These are phyloP conservation scores for Macrolepiota dolichaula DNA, from an alignment of 768 basidiomycete species.

Conservation along the genomic window DNA sequence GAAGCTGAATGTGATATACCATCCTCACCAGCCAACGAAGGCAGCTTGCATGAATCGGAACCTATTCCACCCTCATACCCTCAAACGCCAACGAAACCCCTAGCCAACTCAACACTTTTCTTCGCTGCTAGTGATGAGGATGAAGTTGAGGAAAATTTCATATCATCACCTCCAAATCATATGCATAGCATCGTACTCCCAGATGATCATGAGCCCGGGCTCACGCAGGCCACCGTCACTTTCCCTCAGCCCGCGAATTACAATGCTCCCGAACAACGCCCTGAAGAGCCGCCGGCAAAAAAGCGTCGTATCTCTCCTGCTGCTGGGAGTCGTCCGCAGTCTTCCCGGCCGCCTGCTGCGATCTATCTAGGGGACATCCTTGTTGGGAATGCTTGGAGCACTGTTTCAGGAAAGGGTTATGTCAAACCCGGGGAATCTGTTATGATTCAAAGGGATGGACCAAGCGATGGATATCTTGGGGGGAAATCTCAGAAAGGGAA, in stretches of 20 bases:
- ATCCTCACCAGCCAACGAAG: conserved; percentile 5
- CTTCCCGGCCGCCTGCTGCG: conserved; percentile 18
- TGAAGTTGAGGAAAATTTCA: conserved; percentile 18
- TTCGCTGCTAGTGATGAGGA: conserved; percentile 27
- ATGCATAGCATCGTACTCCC: conserved; percentile 10
- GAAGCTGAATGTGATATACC: conserved; percentile 38
- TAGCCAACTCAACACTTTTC: conserved; percentile 19
- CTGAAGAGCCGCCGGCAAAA: conserved; percentile 55
- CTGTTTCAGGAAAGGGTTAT: conserved; percentile 69
- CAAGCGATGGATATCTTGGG: conserved; percentile 30
- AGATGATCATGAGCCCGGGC: conserved; percentile 30
- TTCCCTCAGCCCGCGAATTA: conserved; percentile 26
- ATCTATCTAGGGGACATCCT: conserved; percentile 67
- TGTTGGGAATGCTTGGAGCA: conserved; percentile 76
- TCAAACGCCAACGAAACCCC: conserved; percentile 16
- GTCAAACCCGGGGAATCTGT: conserved; percentile 62
- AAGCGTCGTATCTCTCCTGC: conserved; percentile 11
- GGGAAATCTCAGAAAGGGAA: conserved; percentile 14
- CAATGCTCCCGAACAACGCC: conserved; percentile 17
- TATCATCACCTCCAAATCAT: conserved; percentile 3
- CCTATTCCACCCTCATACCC: conserved; percentile 2
- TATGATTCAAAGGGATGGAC: conserved; percentile 51
- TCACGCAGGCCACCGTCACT: not conserved
- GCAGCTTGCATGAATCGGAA: conserved; percentile 12
- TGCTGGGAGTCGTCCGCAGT: conserved; percentile 15